These are phyloP conservation scores for Saururus chinensis DNA, from an alignment of 164 flowering plant species.

Conservation along the genomic window DNA sequence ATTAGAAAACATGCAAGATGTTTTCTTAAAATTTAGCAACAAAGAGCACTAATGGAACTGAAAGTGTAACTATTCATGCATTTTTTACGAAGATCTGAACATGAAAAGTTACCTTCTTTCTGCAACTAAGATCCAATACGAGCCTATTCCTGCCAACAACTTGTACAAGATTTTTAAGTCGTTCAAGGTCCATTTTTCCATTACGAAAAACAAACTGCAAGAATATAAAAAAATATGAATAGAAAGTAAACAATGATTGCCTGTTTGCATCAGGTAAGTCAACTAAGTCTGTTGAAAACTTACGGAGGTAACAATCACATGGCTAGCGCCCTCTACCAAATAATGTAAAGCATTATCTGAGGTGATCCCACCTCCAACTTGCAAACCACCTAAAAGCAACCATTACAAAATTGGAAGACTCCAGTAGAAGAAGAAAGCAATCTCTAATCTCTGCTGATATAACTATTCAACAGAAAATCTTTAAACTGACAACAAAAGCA, in stretches of 20 bases:
- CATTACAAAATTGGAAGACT: background rate
- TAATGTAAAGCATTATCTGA: conserved; percentile 56
- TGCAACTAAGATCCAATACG: conserved; percentile 92
- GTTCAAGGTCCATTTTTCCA: conserved; percentile 78
- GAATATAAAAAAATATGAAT: background rate
- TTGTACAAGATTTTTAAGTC: conserved; percentile 63
- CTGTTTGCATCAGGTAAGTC: background rate
- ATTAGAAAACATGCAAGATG: background rate
- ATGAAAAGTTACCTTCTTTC: conserved; percentile 57
- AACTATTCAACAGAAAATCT: too few relatives aligned
- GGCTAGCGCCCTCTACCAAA: conserved; percentile 90
- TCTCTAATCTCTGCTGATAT: too few relatives aligned
- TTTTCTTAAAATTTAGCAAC: background rate
- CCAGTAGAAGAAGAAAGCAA: too few relatives aligned
- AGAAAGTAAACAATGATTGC: background rate
- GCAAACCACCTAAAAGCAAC: conserved; percentile 67
- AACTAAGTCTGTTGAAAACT: conserved; percentile 5
- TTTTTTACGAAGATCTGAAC: background rate
- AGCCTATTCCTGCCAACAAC: conserved; percentile 71
- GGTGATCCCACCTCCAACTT: conserved; percentile 93
- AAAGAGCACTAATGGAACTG: background rate
- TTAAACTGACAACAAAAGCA: too few relatives aligned
- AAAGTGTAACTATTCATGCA: background rate
- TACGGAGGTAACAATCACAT: conserved; percentile 95
- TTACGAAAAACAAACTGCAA: conserved; percentile 87